Conservation (phyloP, 148 eudicot species). For the Diospyros lotus region DNA sequence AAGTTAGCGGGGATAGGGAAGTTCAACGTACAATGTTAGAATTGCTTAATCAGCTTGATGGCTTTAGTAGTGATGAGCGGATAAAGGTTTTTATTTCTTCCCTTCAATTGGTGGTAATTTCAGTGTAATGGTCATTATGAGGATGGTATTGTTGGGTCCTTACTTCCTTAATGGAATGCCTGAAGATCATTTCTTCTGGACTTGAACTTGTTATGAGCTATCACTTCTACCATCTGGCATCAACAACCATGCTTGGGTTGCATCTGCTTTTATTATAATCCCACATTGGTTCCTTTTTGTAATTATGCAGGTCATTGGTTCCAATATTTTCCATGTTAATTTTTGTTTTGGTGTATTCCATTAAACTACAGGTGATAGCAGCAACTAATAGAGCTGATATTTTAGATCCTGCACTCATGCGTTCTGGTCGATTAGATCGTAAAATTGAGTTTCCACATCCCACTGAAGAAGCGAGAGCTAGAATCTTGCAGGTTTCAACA, state of each 20-base stretch:
- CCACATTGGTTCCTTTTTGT: too few species aligned
- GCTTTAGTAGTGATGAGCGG: constrained; percentile 93
- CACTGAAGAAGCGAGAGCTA: constrained; percentile 97
- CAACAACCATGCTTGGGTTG: too few species aligned
- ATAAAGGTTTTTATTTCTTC: constrained; percentile 55
- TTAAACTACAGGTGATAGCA: constrained; percentile 64
- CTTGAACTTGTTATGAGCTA: not conserved
- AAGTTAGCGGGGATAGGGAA: constrained; percentile 96
- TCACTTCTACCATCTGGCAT: not conserved
- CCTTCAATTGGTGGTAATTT: constrained; percentile 8
- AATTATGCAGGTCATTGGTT: too few species aligned
- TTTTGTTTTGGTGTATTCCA: not conserved
- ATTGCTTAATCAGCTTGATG: constrained; percentile 93
- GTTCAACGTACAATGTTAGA: constrained; percentile 97
- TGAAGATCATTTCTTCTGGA: not conserved
- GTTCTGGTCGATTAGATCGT: constrained; percentile 96
- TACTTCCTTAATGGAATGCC: not conserved
- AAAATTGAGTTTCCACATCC: constrained; percentile 99
- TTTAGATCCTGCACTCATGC: constrained; percentile 93
- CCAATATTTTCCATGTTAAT: too few species aligned
- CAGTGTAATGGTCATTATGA: not conserved
- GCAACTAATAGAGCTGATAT: constrained; percentile 98
- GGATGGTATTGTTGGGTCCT: constrained; percentile 7
- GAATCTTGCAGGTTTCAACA: constrained; percentile 69
- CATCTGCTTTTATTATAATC: not conserved